Evolutionary conservation across 768 basidiomycete species (phyloP), one percentile per base, ranked within the genome.

Genomic region (Lactifluus hygrophoroides): DNA sequence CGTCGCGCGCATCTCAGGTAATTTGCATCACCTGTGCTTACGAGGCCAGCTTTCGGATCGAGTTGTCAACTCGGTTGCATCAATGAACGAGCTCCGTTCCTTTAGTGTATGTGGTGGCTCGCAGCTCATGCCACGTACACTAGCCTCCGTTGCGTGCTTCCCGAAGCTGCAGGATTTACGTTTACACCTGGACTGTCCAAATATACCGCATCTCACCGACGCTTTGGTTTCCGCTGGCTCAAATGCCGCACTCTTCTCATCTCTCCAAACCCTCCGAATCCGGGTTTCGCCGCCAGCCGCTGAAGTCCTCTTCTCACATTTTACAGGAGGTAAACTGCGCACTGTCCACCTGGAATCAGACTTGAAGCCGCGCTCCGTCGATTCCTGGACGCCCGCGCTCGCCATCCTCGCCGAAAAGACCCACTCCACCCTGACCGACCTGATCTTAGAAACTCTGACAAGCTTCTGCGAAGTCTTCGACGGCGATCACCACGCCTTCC

Each of bases 391-490:
- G 13, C 61, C 61, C 42, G 61, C 46, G 10, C 58, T 64, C 42
- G 51, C 40, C 13, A 44, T 58, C 49, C 64, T 64, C 46, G 64
- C 61, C 13, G 57, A 56, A 40, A 51, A 44, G 16, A 28, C 57
- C n/a, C 53, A 58, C 17, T 10, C 57, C 19, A 50, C 51, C 35
- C 48, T 64, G 34, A 28, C 44, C 25, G 61, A 63, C 23, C 43
- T 64, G 7, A 49, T 61, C n/a, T 30, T 64, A 43, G 61, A 64
- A 21, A 52, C 40, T 17, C 51, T 56, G 23, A 64, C 64, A 21
- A 54, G 54, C 61, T 63, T 63, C 54, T 64, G 64, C 57, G 64
- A 64, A 42, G 54, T 44, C 13, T 48, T 58, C 21, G 61, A 64
- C 54, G 21, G 23, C 21, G 61, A 64, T 51, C 10, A 43, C 10